These are phyloP conservation scores for Paraconiothyrium brasiliense DNA, from an alignment of 2,329 filamentous ascomycete genomes.

Conservation along the genomic window DNA sequence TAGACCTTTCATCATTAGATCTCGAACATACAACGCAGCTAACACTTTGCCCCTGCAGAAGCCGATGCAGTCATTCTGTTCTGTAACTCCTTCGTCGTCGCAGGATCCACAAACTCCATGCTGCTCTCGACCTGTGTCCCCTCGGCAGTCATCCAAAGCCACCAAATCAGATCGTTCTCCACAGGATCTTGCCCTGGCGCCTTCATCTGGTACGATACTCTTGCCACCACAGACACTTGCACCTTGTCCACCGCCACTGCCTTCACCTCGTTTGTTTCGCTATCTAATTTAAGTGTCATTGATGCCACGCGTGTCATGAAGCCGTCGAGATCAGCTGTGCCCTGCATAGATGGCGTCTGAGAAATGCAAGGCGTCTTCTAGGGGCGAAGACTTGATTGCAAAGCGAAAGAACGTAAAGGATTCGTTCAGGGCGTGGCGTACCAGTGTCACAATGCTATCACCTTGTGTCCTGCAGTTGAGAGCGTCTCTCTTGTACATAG, in stretches of 20 bases:
- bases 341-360: conserved; percentile 29
- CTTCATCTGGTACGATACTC: conserved; percentile 37
- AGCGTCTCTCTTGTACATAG: neutral
- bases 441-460: neutral
- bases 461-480: neutral
- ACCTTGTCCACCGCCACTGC: conserved; percentile 38
- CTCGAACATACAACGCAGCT: neutral
- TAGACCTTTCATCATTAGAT: neutral
- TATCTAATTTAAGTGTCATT: conserved; percentile 32
- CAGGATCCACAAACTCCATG: conserved; percentile 45
- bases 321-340: conserved; percentile 21
- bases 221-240: conserved; percentile 29
- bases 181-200: conserved; percentile 26
- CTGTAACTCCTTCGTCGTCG: conserved; percentile 22
- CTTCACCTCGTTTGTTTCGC: conserved; percentile 30
- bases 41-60: neutral
- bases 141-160: conserved; percentile 33
- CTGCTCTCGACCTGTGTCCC: conserved; percentile 31
- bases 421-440: neutral
- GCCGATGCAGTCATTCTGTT: neutral
- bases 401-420: neutral
- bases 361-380: conserved; percentile 20
- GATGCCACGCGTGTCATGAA: conserved; percentile 32
- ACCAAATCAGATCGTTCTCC: conserved; percentile 47
- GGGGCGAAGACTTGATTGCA: neutral